These are phyloP conservation scores for Coniochaeta sp. DNA, from an alignment of 2,329 filamentous ascomycete genomes.

Conservation along the genomic window DNA sequence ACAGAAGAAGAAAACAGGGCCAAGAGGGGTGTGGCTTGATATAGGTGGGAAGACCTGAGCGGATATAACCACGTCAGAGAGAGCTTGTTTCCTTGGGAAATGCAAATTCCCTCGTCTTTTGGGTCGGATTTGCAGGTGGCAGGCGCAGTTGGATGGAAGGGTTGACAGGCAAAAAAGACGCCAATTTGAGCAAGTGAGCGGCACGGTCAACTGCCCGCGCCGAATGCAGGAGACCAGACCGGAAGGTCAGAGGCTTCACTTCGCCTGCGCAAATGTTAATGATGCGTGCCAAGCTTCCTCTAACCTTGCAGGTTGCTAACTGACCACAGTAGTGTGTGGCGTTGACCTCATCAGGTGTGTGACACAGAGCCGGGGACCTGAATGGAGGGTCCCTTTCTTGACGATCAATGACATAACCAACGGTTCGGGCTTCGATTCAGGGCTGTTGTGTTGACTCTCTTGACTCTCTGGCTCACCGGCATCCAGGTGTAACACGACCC, in stretches of 20 bases:
- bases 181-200: neutral
- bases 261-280: neutral
- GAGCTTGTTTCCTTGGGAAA: too few species aligned
- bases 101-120: too few species aligned
- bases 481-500: neutral
- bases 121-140: too few species aligned
- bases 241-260: neutral
- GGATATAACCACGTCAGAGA: too few species aligned
- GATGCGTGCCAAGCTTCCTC: slow-evolving; percentile 2
- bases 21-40: neutral
- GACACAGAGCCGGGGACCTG: neutral
- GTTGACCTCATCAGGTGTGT: neutral
- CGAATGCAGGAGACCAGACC: too few species aligned
- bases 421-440: neutral
- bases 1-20: neutral
- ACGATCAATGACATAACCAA: neutral
- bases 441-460: neutral
- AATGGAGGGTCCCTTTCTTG: neutral
- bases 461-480: too few species aligned
- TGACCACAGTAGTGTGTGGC: too few species aligned
- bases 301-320: neutral
- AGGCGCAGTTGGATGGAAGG: too few species aligned
- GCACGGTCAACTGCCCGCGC: neutral
- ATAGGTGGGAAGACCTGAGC: neutral
- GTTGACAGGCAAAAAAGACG: too few species aligned